phyloP scores from a whole-genome alignment of 768 basidiomycete genomes.

The Psilocybe azurescens region DNA sequence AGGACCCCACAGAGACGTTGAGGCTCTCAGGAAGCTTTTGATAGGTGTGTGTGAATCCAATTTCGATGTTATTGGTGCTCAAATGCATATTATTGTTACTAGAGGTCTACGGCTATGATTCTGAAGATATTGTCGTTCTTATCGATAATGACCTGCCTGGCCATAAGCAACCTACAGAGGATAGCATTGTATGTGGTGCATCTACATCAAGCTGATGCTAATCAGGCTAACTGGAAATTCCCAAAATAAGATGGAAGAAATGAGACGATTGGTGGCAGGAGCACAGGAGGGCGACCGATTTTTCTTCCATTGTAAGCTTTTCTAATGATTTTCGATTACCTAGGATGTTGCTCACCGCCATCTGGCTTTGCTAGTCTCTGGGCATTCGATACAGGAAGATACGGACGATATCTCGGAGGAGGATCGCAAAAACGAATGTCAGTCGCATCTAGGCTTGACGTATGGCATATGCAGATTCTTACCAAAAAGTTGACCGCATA shows the following conservation, averaged over 20 bases:
- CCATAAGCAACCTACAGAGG: conserved; percentile 43
- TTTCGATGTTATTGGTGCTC: neutral
- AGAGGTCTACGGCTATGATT: conserved; percentile 40
- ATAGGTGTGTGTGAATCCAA: conserved; percentile 32
- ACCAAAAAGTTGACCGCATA: conserved; percentile 12
- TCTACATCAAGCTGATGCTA: neutral
- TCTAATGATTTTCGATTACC: neutral
- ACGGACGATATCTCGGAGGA: conserved; percentile 49
- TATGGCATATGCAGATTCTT: neutral
- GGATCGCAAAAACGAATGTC: conserved; percentile 61
- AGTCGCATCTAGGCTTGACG: conserved; percentile 6
- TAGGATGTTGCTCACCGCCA: neutral
- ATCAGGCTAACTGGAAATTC: neutral
- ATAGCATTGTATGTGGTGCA: conserved; percentile 46
- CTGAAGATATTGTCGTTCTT: conserved; percentile 46
- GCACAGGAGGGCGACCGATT: conserved; percentile 53
- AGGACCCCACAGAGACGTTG: conserved; percentile 45
- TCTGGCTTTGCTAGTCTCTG: conserved; percentile 40
- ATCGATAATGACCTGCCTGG: conserved; percentile 40
- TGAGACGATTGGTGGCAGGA: conserved; percentile 47
- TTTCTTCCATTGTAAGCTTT: conserved; percentile 60
- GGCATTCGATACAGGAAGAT: conserved; percentile 52
- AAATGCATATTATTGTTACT: neutral
- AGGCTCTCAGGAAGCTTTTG: conserved; percentile 37
- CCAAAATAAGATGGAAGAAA: conserved; percentile 43